Conservation (phyloP, 352 stramenopile species). For the Phytophthora pini region DNA sequence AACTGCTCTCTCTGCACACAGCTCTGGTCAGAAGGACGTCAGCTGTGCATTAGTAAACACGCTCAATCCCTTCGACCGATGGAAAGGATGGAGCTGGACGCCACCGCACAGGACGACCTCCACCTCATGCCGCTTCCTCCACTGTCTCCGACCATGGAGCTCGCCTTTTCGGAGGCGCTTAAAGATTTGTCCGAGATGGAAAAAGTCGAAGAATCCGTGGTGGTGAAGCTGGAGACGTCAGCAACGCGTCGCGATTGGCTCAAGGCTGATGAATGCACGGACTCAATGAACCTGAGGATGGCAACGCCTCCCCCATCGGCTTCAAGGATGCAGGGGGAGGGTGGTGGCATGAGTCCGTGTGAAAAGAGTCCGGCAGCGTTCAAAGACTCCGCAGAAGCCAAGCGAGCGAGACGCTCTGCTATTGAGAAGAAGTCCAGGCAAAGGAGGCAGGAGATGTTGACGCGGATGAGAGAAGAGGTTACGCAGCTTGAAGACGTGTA, state of each 20-base stretch:
- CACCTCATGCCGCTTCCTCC: constrained; percentile 18
- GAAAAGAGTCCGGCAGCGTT: not conserved
- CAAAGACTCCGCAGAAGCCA: constrained; percentile 22
- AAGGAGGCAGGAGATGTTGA: constrained; percentile 28
- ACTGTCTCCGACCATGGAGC: constrained; percentile 28
- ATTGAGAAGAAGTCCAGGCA: constrained; percentile 65
- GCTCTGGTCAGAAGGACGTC: constrained; percentile 6
- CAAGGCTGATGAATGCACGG: not conserved
- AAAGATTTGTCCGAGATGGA: constrained; percentile 24
- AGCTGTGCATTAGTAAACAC: constrained; percentile 5
- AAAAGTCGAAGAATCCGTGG: constrained; percentile 3
- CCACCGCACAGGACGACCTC: not conserved
- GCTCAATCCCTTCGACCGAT: not conserved
- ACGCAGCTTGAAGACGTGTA: constrained; percentile 54
- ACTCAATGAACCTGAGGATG: constrained; percentile 14
- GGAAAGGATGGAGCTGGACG: constrained; percentile 3
- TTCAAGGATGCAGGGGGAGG: not conserved
- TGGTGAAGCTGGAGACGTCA: constrained; percentile 16
- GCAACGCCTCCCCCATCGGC: constrained; percentile 11
- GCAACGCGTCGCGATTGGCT: not conserved
- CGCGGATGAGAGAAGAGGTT: constrained; percentile 58
- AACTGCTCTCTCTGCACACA: not conserved
- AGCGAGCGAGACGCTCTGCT: constrained; percentile 49
- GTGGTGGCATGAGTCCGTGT: constrained; percentile 10
- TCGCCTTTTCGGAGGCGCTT: constrained; percentile 18